Evolutionary conservation across 1,284 basidiomycete species (phyloP).

Genomic region (Trichosporon sp.): DNA sequence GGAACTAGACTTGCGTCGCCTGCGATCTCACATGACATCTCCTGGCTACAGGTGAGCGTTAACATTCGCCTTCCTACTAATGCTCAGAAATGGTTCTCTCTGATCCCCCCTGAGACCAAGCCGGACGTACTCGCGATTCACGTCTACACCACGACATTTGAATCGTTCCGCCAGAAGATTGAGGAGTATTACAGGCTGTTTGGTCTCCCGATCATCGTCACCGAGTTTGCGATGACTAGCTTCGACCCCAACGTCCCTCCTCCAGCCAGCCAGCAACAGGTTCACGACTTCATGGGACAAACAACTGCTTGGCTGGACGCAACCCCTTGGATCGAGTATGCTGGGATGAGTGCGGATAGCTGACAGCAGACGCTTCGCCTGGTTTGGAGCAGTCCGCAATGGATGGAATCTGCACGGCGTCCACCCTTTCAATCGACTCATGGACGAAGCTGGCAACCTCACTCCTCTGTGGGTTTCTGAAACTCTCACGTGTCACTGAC

Average conservation of each 20-base stretch:
- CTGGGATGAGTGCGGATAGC: neutral
- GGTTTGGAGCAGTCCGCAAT: slow-evolving; percentile 33
- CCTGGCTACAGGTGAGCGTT: slow-evolving; percentile 46
- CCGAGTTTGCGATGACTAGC: slow-evolving; percentile 53
- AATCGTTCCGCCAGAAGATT: slow-evolving; percentile 39
- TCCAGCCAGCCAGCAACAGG: slow-evolving; percentile 44
- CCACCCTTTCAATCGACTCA: slow-evolving; percentile 42
- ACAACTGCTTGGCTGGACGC: slow-evolving; percentile 45
- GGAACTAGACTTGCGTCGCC: slow-evolving; percentile 46
- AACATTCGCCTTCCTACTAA: neutral
- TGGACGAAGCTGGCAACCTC: slow-evolving; percentile 39
- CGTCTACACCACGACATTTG: slow-evolving; percentile 53
- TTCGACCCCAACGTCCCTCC: slow-evolving; percentile 47
- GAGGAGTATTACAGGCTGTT: slow-evolving; percentile 37
- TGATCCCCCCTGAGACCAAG: slow-evolving; percentile 35
- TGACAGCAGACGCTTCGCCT: slow-evolving; percentile 29
- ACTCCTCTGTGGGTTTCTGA: slow-evolving; percentile 39
- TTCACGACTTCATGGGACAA: slow-evolving; percentile 51
- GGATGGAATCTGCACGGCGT: slow-evolving; percentile 40
- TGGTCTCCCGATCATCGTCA: slow-evolving; percentile 48
- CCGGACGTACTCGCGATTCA: slow-evolving; percentile 50
- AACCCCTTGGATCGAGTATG: slow-evolving; percentile 38
- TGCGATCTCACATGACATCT: slow-evolving; percentile 41
- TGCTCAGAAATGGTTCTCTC: slow-evolving; percentile 33
- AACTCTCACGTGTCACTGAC: neutral